These are phyloP conservation scores for Globisporangium splendens DNA, from an alignment of 352 stramenopile genomes.

Conservation along the genomic window DNA sequence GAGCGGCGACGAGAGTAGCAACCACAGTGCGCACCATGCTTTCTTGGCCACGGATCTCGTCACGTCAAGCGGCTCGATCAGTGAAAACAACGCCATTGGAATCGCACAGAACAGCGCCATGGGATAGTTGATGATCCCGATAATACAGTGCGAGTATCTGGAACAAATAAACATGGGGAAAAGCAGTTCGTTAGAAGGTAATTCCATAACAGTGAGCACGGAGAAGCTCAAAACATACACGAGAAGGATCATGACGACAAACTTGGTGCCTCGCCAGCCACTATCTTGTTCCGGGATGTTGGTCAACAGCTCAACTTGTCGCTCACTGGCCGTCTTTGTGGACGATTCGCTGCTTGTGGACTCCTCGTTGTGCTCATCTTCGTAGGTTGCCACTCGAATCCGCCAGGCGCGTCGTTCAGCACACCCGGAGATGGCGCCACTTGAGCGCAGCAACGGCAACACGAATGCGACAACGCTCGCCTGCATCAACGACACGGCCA, in stretches of 20 bases:
- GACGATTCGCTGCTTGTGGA: constrained; percentile 10
- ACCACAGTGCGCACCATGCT: constrained; percentile 32
- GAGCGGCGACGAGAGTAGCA: constrained; percentile 54
- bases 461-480: constrained; percentile 21
- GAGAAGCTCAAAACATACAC: constrained; percentile 28
- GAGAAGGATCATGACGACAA: constrained; percentile 45
- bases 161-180: constrained; percentile 8
- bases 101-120: constrained; percentile 72
- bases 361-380: constrained; percentile 21
- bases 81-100: constrained; percentile 56
- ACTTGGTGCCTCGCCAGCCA: constrained; percentile 59
- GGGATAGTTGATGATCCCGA: constrained; percentile 81
- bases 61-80: constrained; percentile 31
- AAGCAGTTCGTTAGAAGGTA: constrained; percentile 12
- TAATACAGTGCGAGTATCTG: constrained; percentile 64
- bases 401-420: constrained; percentile 34
- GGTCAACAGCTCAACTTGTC: not conserved
- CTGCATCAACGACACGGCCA: constrained; percentile 21
- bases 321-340: not conserved
- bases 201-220: not conserved
- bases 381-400: constrained; percentile 32
- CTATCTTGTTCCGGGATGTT: constrained; percentile 24
- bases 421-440: constrained; percentile 37
- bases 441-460: constrained; percentile 21
- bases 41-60: constrained; percentile 23